These are phyloP conservation scores for Xylariales sp. DNA, from an alignment of 2,329 filamentous ascomycete genomes.

Conservation along the genomic window DNA sequence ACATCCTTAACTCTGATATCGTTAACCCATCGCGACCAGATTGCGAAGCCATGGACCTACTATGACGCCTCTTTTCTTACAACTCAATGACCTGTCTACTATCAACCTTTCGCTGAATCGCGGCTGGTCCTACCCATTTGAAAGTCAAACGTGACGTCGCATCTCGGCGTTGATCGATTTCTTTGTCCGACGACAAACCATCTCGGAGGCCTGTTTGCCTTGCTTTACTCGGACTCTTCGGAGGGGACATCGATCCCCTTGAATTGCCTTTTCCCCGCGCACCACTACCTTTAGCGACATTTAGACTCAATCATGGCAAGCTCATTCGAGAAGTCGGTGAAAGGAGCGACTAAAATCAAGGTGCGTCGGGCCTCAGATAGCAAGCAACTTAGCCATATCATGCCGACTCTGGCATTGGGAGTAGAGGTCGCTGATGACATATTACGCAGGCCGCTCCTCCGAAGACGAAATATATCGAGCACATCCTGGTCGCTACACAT, in stretches of 20 bases:
- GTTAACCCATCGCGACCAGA: too few species aligned
- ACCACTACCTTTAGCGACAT: too few species aligned
- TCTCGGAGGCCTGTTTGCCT: conserved; percentile 8
- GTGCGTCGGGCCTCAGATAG: conserved; percentile 40
- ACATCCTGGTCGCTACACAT: conserved; percentile 92
- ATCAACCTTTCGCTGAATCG: not conserved
- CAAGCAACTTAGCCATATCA: not conserved
- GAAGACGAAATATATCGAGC: conserved; percentile 99
- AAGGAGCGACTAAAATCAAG: conserved; percentile 98
- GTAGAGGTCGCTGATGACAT: conserved; percentile 13
- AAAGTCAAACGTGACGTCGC: conserved; percentile 17
- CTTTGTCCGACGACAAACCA: conserved; percentile 19
- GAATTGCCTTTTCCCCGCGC: not conserved
- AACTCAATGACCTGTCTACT: not conserved
- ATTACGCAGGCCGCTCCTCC: conserved; percentile 74
- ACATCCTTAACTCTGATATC: too few species aligned
- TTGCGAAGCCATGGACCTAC: too few species aligned
- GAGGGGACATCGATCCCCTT: not conserved
- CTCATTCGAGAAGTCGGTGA: conserved; percentile 98
- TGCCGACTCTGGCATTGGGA: not conserved
- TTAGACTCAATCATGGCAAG: conserved; percentile 59
- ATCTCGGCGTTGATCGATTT: conserved; percentile 18
- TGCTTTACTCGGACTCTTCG: too few species aligned
- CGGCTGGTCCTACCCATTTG: conserved; percentile 8
- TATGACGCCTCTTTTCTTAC: not conserved